phyloP scores from a whole-genome alignment of 371 early-diverging fungal genomes.

The Actinomortierella wolfii region DNA sequence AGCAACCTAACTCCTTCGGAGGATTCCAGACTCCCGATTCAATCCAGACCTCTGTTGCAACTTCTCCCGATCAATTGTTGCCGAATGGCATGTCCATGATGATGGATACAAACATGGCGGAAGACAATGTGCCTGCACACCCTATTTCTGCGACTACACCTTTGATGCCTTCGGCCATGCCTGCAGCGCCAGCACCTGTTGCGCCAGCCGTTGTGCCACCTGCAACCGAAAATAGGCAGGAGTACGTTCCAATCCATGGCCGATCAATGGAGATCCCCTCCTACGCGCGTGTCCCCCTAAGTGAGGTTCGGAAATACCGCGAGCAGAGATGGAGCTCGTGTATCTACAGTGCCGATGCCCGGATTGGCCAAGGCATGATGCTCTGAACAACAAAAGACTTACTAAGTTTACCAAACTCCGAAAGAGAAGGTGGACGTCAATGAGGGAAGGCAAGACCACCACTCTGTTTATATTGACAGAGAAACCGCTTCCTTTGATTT shows the following conservation, averaged over 20 bases:
- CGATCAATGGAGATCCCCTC: constrained; percentile 46
- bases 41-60: constrained; percentile 14
- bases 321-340: constrained; percentile 46
- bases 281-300: constrained; percentile 37
- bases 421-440: background rate
- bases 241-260: constrained; percentile 41
- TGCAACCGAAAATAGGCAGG: constrained; percentile 2
- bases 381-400: constrained; percentile 10
- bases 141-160: constrained; percentile 1
- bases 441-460: background rate
- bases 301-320: constrained; percentile 34
- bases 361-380: constrained; percentile 46
- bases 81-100: constrained; percentile 8
- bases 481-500: background rate
- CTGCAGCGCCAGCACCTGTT: constrained; percentile 7
- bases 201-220: too few species aligned
- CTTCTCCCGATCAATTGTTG: constrained; percentile 12
- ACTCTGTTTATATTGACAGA: background rate
- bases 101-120: too few species aligned
- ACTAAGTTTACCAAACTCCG: too few species aligned
- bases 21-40: constrained; percentile 40
- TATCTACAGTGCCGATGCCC: constrained; percentile 36
- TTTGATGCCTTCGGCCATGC: constrained; percentile 37
- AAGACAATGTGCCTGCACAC: too few species aligned
- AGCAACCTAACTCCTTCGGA: background rate